Conservation (phyloP, 2,329 filamentous ascomycete species). For the Xylaria sp. region DNA sequence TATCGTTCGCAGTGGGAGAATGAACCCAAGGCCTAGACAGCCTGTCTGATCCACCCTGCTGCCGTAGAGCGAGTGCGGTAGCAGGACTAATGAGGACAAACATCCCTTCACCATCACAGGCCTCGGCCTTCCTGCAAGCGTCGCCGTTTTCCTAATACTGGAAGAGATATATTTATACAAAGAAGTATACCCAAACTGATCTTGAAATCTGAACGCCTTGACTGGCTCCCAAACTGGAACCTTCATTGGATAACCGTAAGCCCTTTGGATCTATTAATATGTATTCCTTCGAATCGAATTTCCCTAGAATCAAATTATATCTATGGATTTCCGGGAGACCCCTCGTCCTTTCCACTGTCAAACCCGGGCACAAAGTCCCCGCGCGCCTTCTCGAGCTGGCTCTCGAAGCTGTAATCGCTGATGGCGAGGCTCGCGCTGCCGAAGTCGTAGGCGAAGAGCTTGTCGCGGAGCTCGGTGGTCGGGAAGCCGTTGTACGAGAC, state of each 20-base stretch:
- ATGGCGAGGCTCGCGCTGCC: conserved; percentile 32
- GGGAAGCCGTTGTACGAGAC: conserved; percentile 36
- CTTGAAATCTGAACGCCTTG: neutral
- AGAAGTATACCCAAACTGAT: neutral
- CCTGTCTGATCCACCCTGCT: conserved; percentile 69
- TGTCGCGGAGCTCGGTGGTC: conserved; percentile 29
- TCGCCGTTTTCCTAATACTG: neutral
- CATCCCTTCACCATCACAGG: conserved; percentile 40
- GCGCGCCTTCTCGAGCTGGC: conserved; percentile 29
- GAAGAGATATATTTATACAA: conserved; percentile 3
- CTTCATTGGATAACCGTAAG: neutral
- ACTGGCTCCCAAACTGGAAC: neutral
- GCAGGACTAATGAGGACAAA: conserved; percentile 68
- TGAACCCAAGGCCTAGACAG: conserved; percentile 66
- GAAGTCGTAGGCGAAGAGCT: conserved; percentile 32
- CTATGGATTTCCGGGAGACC: conserved; percentile 33
- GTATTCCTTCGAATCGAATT: neutral
- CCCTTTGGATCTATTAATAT: neutral
- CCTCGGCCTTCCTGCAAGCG: conserved; percentile 2
- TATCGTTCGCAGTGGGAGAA: conserved; percentile 65
- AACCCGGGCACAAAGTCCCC: conserved; percentile 60
- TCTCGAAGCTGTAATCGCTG: conserved; percentile 30
- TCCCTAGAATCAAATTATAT: neutral
- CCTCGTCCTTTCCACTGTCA: conserved; percentile 51
- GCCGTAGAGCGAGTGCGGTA: conserved; percentile 58